phyloP scores from a whole-genome alignment of 106 monocot species.

The Apostasia shenzhenica region DNA sequence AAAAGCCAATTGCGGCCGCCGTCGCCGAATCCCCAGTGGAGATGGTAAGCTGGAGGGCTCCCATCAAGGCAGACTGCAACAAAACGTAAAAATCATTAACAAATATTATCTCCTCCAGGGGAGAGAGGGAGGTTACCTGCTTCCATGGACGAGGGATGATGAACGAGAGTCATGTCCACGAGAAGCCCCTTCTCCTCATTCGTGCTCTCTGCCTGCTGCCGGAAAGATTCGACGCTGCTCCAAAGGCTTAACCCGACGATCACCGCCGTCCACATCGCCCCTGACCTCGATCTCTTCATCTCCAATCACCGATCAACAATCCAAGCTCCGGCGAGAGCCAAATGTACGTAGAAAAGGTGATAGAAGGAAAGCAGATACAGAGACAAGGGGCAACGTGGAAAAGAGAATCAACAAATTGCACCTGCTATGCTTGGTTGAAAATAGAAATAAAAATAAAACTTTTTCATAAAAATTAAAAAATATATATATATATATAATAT shows the following conservation, averaged over 20 bases:
- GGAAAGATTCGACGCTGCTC: background rate
- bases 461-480: too few relatives aligned
- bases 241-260: background rate
- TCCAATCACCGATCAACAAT: too few relatives aligned
- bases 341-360: too few relatives aligned
- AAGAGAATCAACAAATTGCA: too few relatives aligned
- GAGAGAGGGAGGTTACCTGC: conserved; percentile 31
- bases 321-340: too few relatives aligned
- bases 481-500: too few relatives aligned
- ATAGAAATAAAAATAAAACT: too few relatives aligned
- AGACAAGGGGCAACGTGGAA: too few relatives aligned
- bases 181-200: conserved; percentile 11
- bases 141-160: conserved; percentile 23
- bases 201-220: background rate
- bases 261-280: conserved; percentile 2
- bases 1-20: conserved; percentile 64
- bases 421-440: too few relatives aligned
- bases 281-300: background rate
- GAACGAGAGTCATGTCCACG: conserved; percentile 60
- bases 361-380: too few relatives aligned
- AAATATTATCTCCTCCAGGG: background rate
- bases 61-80: conserved; percentile 79
- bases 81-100: background rate
- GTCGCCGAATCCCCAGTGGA: conserved; percentile 41
- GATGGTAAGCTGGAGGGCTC: conserved; percentile 71